Conservation (phyloP, 257 asterid genomes). For the Solanum dulcamara region DNA sequence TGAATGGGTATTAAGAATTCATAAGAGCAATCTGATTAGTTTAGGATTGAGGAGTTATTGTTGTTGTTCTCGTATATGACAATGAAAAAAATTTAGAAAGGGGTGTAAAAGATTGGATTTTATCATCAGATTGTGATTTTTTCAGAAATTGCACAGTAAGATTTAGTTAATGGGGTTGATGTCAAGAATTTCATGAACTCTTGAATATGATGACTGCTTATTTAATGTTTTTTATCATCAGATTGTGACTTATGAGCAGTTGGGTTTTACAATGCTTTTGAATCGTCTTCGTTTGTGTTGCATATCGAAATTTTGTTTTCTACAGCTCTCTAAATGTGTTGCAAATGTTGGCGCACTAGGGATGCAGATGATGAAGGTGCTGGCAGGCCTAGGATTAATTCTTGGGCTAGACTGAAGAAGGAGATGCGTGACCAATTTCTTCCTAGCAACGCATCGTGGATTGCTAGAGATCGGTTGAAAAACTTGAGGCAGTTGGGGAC, state of each 20-base stretch:
- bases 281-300: neutral
- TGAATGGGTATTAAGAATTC: neutral
- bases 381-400: no score
- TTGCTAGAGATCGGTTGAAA: no score
- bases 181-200: neutral
- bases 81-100: neutral
- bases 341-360: no score
- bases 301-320: neutral
- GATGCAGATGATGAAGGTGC: no score
- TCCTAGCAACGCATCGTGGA: no score
- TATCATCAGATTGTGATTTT: neutral
- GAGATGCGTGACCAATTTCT: no score
- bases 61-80: neutral
- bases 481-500: no score
- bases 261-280: no score
- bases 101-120: neutral
- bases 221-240: no score
- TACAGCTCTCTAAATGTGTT: neutral
- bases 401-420: no score
- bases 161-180: neutral
- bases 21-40: neutral
- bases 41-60: neutral
- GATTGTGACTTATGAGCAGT: no score
- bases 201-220: neutral
- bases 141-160: neutral